Percentiles rank a stretch among this genome's conserved stretches.
Conservation (phyloP, 352 stramenopile species). For the Globisporangium cylindrosporum region DNA sequence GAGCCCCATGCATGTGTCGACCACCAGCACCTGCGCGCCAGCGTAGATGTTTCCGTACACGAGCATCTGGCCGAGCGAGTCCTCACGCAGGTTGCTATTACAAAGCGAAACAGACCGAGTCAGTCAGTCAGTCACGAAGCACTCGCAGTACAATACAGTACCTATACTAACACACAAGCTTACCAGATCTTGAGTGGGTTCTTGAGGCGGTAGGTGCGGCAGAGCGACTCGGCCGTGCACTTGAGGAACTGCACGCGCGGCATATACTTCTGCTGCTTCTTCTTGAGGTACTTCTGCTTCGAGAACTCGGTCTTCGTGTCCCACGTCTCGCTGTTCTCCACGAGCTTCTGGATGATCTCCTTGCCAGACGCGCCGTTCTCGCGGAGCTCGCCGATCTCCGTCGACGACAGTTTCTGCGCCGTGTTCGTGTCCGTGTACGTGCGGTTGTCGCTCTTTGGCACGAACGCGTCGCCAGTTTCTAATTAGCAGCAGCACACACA, state of each 20-base stretch:
- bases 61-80: constrained; percentile 93
- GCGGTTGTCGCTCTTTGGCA: constrained; percentile 74
- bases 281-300: constrained; percentile 96
- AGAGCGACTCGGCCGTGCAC: constrained; percentile 89
- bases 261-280: constrained; percentile 95
- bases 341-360: constrained; percentile 91
- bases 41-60: constrained; percentile 92
- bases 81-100: constrained; percentile 82
- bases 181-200: constrained; percentile 88
- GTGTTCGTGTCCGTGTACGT: constrained; percentile 86
- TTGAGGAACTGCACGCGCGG: constrained; percentile 78
- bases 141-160: not conserved
- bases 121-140: constrained; percentile 1
- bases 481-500: not conserved
- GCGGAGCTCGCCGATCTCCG: constrained; percentile 63
- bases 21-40: constrained; percentile 85
- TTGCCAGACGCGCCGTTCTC: constrained; percentile 68
- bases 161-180: constrained; percentile 10
- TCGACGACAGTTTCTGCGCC: constrained; percentile 71
- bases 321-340: constrained; percentile 95
- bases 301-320: constrained; percentile 94
- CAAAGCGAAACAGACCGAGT: not conserved
- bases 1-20: constrained; percentile 93
- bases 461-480: constrained; percentile 82
- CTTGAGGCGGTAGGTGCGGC: constrained; percentile 86